Evolutionary conservation across 495 filamentous ascomycete species (phyloP).

Genomic region (Hypoxylon subgilvum): DNA sequence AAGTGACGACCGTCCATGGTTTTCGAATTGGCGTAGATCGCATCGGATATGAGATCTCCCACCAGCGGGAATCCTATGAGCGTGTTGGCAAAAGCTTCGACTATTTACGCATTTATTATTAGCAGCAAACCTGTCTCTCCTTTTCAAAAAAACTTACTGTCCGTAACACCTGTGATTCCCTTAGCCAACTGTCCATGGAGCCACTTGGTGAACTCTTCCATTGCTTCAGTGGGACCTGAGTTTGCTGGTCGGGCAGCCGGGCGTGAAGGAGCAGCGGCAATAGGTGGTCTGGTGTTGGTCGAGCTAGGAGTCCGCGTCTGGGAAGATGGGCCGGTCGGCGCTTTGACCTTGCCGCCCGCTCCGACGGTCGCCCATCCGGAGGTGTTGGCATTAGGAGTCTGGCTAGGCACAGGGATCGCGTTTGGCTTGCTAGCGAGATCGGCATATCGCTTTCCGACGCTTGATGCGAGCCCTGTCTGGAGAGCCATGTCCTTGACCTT

Average conservation of each 20-base stretch:
- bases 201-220: slow-evolving; percentile 95
- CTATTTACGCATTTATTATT: slow-evolving; percentile 56
- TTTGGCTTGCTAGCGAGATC: slow-evolving; percentile 84
- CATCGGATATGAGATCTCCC: slow-evolving; percentile 80
- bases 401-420: slow-evolving; percentile 12
- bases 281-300: slow-evolving; percentile 45
- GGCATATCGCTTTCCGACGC: slow-evolving; percentile 84
- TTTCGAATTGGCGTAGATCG: slow-evolving; percentile 81
- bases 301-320: slow-evolving; percentile 65
- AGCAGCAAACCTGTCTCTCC: slow-evolving; percentile 44
- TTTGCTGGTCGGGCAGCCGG: slow-evolving; percentile 40
- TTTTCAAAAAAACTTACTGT: slow-evolving; percentile 45
- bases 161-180: slow-evolving; percentile 52
- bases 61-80: slow-evolving; percentile 79
- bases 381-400: slow-evolving; percentile 38
- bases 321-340: slow-evolving; percentile 62
- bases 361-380: slow-evolving; percentile 93
- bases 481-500: slow-evolving; percentile 64
- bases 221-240: slow-evolving; percentile 53
- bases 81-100: slow-evolving; percentile 78
- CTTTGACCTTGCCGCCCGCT: slow-evolving; percentile 89
- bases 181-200: slow-evolving; percentile 72
- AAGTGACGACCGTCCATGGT: slow-evolving; percentile 92
- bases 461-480: slow-evolving; percentile 57
- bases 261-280: slow-evolving; percentile 13